These are phyloP conservation scores for Ilyonectria sp. DNA, from an alignment of 2,329 filamentous ascomycete species.

Conservation along the genomic window DNA sequence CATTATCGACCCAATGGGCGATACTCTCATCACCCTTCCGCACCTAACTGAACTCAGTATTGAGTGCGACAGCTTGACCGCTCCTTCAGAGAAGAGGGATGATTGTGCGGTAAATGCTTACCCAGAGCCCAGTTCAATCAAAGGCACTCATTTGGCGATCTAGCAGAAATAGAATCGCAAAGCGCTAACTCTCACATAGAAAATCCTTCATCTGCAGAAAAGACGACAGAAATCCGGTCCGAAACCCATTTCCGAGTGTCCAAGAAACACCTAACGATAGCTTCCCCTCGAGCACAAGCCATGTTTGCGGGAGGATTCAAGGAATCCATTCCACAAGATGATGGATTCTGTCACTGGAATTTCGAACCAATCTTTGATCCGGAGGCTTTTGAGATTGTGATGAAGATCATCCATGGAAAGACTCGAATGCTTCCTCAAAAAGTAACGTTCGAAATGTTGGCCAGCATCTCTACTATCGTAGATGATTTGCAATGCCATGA, in stretches of 20 bases:
- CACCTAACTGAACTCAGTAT: background rate
- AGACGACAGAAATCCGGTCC: background rate
- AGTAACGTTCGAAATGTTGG: conserved; percentile 23
- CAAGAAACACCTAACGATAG: conserved; percentile 20
- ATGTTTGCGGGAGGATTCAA: conserved; percentile 17
- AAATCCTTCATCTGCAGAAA: background rate
- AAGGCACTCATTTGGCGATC: background rate
- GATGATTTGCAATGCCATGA: conserved; percentile 40
- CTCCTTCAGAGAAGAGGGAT: background rate
- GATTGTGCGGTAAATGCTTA: background rate
- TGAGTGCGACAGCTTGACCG: background rate
- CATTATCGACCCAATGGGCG: background rate
- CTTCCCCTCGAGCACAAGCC: conserved; percentile 7
- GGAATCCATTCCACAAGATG: background rate
- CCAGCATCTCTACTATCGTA: conserved; percentile 33
- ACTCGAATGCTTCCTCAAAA: conserved; percentile 14
- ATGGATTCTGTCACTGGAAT: conserved; percentile 19
- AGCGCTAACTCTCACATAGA: background rate
- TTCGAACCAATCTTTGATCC: conserved; percentile 38
- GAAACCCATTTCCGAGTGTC: conserved; percentile 8
- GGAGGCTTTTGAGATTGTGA: conserved; percentile 33
- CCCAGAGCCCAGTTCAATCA: background rate
- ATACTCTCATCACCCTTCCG: conserved; percentile 5
- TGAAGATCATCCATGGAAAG: conserved; percentile 39
- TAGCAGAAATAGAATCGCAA: background rate